Evolutionary conservation across 202 grass and related monocot genomes (phyloP), one percentile per base, ranked within the genome.

Genomic region (Setaria italica): DNA sequence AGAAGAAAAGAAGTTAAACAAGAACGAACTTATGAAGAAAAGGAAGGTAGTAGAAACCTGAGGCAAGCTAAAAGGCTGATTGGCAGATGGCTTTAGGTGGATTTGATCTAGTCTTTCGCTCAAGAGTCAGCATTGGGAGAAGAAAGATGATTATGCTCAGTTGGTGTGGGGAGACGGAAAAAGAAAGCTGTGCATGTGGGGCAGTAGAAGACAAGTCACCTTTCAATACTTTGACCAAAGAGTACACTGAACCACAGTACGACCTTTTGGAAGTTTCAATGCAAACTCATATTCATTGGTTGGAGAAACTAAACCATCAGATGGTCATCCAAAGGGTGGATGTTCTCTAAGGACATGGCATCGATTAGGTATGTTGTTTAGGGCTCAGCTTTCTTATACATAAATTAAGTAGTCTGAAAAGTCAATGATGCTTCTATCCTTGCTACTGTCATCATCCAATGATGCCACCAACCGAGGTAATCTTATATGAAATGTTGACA

Each of bases 1-100:
- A 66, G 59, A 55, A 41, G 32, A 10, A 76, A 74, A 51, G 19
- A 74, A 64, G 7, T 77, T 60, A 16, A 76, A 63, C n/a, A 54
- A 73, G 39, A 74, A 49, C 14, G 0, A 37, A 73, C 63, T 25
- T 65, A 51, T 53, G 46, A 43, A 62, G 75, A 45, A 64, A 79
- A 8, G 9, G 30, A 77, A 63, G 12, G 60, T 42, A 76, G n/a
- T 41, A 41, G 39, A 11, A 76, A 84, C 62, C 60, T 56, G 48
- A 76, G 5, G 32, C 57, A 30, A 53, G 19, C 16, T 32, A 59
- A 63, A 62, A 13, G 17, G 21, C 12, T 63, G 50, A 74, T 62
- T 60, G 32, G 32, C 45, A 65, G 9, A 20, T 67, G 4, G 39
- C 39, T 41, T 5, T 6, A 41, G 39, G 39, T 41, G 4, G 3